Evolutionary conservation across 2,329 filamentous ascomycete genomes (phyloP).

Genomic region (Trichoderma pleuroti): DNA sequence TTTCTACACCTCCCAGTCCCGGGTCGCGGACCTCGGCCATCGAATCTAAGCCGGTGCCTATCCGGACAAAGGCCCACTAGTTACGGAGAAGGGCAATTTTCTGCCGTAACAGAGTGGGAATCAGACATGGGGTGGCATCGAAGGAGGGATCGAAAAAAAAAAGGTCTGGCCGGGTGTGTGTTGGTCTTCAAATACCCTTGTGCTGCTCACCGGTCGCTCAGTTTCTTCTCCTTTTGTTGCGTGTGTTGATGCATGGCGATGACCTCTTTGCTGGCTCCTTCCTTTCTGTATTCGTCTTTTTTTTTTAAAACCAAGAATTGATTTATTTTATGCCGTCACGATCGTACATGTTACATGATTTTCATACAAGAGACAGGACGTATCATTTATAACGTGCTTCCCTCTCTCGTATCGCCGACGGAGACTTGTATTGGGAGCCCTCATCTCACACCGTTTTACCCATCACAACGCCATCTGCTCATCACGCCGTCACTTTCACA

Average conservation of each 20-base stretch:
- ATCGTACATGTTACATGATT: not conserved
- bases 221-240: not conserved
- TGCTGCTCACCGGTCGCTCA: not conserved
- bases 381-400: not conserved
- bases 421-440: not conserved
- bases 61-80: not conserved
- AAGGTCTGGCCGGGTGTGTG: not conserved
- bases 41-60: not conserved
- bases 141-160: not conserved
- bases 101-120: not conserved
- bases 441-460: not conserved
- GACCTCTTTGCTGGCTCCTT: not conserved
- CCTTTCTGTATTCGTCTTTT: not conserved
- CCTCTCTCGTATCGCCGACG: not conserved
- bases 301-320: too few relatives aligned
- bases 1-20: not conserved
- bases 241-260: not conserved
- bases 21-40: slow-evolving; percentile 7
- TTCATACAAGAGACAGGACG: not conserved
- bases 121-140: not conserved
- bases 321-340: not conserved
- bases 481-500: not conserved
- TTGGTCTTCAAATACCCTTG: slow-evolving; percentile 4
- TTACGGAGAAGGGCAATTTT: slow-evolving; percentile 6
- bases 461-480: not conserved